Conservation (phyloP, 2,329 filamentous ascomycete species). For the Pseudogymnoascus sp. region DNA sequence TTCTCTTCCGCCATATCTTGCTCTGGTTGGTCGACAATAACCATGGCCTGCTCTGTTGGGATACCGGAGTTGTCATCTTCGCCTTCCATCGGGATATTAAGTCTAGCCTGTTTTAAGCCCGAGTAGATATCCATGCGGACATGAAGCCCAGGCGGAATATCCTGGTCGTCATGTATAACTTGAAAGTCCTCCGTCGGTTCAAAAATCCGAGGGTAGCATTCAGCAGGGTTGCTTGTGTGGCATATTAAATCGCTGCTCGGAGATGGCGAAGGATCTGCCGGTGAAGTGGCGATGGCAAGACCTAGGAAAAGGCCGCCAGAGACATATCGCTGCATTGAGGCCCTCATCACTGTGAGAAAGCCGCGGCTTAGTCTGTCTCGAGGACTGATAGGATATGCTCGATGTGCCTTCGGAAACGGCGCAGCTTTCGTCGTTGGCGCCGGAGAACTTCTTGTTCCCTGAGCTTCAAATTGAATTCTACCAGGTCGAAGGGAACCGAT, state of each 20-base stretch:
- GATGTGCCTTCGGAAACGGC: constrained; percentile 24
- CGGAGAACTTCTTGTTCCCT: constrained; percentile 21
- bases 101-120: constrained; percentile 57
- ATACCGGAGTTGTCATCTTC: constrained; percentile 44
- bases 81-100: constrained; percentile 47
- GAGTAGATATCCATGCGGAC: constrained; percentile 59
- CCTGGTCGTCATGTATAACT: constrained; percentile 54
- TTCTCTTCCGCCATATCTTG: constrained; percentile 22
- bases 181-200: constrained; percentile 59
- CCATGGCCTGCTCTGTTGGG: constrained; percentile 44
- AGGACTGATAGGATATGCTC: constrained; percentile 25
- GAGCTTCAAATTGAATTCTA: constrained; percentile 22
- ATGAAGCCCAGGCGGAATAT: constrained; percentile 58
- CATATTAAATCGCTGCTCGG: constrained; percentile 54
- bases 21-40: constrained; percentile 44
- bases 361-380: neutral
- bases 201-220: constrained; percentile 62
- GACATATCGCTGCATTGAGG: constrained; percentile 9
- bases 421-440: constrained; percentile 21
- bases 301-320: neutral
- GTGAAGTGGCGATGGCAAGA: constrained; percentile 11
- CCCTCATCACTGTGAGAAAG: neutral
- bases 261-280: constrained; percentile 16
- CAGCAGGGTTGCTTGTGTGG: constrained; percentile 49
- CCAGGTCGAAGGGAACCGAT: constrained; percentile 25